A percentile compares a stretch with the other conserved stretches of the same genome.
Evolutionary conservation across 2,329 filamentous ascomycete species (phyloP).

Genomic region (Arthrobotrys entomopaga): DNA sequence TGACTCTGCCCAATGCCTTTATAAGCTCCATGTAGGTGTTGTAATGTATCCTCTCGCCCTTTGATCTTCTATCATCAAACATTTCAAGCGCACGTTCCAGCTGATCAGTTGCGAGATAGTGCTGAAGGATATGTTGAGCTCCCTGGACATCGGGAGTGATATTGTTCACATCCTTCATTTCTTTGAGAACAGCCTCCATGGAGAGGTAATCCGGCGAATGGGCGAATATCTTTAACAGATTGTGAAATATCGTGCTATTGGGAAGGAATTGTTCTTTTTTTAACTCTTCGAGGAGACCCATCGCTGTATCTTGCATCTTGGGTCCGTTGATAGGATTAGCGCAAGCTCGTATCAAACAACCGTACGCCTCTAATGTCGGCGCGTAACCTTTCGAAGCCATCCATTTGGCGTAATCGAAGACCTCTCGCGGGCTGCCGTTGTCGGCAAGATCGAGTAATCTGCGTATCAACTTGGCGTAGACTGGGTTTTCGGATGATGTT

Average conservation of each 20-base stretch:
- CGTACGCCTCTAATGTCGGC: constrained; percentile 55
- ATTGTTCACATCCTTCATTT: constrained; percentile 77
- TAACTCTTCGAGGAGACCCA: constrained; percentile 78
- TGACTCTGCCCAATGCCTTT: constrained; percentile 75
- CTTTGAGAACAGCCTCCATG: constrained; percentile 75
- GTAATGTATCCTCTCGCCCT: constrained; percentile 73
- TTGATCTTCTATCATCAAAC: constrained; percentile 61
- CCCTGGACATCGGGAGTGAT: constrained; percentile 71
- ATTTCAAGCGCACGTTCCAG: constrained; percentile 79
- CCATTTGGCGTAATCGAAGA: constrained; percentile 55
- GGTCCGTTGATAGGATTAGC: constrained; percentile 53
- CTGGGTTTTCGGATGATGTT: constrained; percentile 33
- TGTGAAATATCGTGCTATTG: constrained; percentile 76
- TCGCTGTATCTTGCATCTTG: constrained; percentile 56
- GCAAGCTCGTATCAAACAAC: constrained; percentile 57
- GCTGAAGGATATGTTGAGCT: constrained; percentile 75
- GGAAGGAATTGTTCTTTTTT: constrained; percentile 69
- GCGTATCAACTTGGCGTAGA: constrained; percentile 35
- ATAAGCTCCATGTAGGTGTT: constrained; percentile 79
- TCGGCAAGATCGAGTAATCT: constrained; percentile 36
- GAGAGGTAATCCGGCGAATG: constrained; percentile 87
- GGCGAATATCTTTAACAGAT: constrained; percentile 76
- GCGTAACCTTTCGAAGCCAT: constrained; percentile 52
- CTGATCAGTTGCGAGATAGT: constrained; percentile 81
- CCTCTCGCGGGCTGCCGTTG: constrained; percentile 32